A percentile compares a stretch with the other conserved stretches of the same genome.
phyloP scores from a whole-genome alignment of 495 filamentous ascomycete species.

The Neurospora tetrasperma region DNA sequence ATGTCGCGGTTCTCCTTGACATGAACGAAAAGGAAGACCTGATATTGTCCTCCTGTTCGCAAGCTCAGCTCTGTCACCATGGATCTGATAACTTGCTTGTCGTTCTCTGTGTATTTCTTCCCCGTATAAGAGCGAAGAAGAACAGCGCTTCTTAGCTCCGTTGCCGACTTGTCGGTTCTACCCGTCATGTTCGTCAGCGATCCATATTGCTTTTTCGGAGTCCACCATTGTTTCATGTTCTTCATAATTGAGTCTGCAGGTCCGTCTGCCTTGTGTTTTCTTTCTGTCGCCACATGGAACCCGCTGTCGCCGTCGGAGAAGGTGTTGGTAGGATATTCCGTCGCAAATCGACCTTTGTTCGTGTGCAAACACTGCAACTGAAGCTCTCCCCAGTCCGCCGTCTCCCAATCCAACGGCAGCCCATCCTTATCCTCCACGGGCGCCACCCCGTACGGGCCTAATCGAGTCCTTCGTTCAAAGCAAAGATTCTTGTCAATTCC shows the following conservation, averaged over 20 bases:
- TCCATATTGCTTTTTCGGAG: background rate
- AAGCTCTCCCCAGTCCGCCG: constrained; percentile 59
- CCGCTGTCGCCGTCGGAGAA: constrained; percentile 11
- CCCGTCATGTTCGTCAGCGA: background rate
- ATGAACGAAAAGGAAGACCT: constrained; percentile 66
- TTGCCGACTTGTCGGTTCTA: constrained; percentile 3
- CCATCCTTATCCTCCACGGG: constrained; percentile 24
- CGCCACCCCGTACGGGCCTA: constrained; percentile 72
- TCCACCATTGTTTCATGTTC: constrained; percentile 4
- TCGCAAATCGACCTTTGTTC: constrained; percentile 52
- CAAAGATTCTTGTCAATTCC: constrained; percentile 73
- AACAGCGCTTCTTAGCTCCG: constrained; percentile 52
- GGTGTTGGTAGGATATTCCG: constrained; percentile 21
- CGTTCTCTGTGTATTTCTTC: constrained; percentile 59
- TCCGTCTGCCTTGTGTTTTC: background rate
- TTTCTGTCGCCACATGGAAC: background rate
- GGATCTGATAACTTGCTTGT: constrained; percentile 60
- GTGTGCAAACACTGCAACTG: constrained; percentile 51
- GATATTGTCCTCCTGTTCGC: constrained; percentile 64
- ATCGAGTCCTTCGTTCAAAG: constrained; percentile 79
- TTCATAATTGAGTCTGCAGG: background rate
- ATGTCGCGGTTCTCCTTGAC: constrained; percentile 52
- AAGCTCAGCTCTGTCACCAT: constrained; percentile 64
- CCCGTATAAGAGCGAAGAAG: constrained; percentile 59
- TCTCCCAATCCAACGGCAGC: constrained; percentile 49